Evolutionary conservation across 495 filamentous ascomycete species (phyloP), one percentile per base, ranked within the genome.

Genomic region (Cairneyella variabilis): DNA sequence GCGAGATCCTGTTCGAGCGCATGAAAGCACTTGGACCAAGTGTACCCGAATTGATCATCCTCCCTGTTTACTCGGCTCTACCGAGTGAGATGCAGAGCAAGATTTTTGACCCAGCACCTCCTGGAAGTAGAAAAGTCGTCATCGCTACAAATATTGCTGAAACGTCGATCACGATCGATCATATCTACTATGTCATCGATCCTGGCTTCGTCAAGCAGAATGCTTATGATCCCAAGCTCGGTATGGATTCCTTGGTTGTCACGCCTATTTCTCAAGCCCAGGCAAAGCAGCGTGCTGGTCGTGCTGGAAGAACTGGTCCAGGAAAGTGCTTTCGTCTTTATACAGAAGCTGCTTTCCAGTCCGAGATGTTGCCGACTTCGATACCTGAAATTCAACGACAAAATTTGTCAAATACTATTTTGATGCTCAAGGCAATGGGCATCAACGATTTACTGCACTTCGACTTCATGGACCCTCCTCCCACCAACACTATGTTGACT

Each of bases 121-220:
- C 85, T 16, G 93, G 93, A 30, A 86, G 83, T 39, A 78, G 93
- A 48, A 99, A 99, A 69, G 90, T 97, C 14, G 89, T 99, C 44
- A 96, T 99, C 66, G 95, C 93, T 2, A 99, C 93, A 16, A 99
- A 99, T 59, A 99, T 99, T 63, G 93, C 93, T 0, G 93, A 99
- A 64, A 99, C 93, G 0, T 95, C 89, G 14, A 92, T 99, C 60
- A 99, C 93, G 0, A 97, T 99, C 52, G 93, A 97, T 66, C 84
- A 89, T 36, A 95, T 99, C 56, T 95, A 95, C 72, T 99, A 95
- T 66, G 95, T 99, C 27, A 81, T 99, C 32, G 93, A 99, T 64
- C 92, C 93, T 6, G 93, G 93, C 3, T 97, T 97, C 61, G 91
- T 96, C 54, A 99, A 97, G 73, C 91, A 97, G 63, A 96, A 95